These are phyloP conservation scores for Oryza glumipatula DNA, from an alignment of 176 grass and related monocot species.

Conservation along the genomic window DNA sequence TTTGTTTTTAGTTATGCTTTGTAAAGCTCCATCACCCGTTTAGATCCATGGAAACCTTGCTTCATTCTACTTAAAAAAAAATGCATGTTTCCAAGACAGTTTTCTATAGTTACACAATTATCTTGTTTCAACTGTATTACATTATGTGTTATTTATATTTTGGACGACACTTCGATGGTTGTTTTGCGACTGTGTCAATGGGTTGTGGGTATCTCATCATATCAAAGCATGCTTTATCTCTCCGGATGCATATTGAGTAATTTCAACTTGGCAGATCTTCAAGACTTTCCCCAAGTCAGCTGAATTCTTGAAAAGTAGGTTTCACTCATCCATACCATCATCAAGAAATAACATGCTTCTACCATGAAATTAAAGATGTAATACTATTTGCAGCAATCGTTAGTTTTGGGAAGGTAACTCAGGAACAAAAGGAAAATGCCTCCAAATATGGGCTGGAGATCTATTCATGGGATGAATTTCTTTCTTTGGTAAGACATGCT, in stretches of 20 bases:
- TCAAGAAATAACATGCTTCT: conserved; percentile 23
- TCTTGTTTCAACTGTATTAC: background rate
- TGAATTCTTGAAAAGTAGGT: conserved; percentile 82
- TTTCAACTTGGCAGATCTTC: conserved; percentile 62
- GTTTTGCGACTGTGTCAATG: background rate
- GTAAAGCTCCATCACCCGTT: conserved; percentile 9
- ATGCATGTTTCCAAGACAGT: background rate
- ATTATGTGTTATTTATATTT: conserved; percentile 28
- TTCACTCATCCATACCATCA: conserved; percentile 41
- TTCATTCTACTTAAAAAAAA: conserved; percentile 1
- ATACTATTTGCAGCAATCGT: conserved; percentile 63
- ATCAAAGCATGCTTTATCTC: conserved; percentile 17
- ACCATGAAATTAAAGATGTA: conserved; percentile 17
- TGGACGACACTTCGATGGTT: background rate
- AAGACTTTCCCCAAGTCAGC: conserved; percentile 71
- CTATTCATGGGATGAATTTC: conserved; percentile 75
- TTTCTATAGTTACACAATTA: conserved; percentile 19
- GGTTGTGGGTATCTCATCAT: conserved; percentile 27
- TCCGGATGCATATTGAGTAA: conserved; percentile 16
- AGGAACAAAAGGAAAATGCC: conserved; percentile 72
- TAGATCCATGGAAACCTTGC: background rate
- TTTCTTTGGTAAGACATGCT: conserved; percentile 63
- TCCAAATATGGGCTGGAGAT: conserved; percentile 60
- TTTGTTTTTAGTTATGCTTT: conserved; percentile 32
- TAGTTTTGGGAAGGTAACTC: conserved; percentile 72